Conservation (phyloP, 164 flowering plant genomes). For the Macadamia integrifolia region DNA sequence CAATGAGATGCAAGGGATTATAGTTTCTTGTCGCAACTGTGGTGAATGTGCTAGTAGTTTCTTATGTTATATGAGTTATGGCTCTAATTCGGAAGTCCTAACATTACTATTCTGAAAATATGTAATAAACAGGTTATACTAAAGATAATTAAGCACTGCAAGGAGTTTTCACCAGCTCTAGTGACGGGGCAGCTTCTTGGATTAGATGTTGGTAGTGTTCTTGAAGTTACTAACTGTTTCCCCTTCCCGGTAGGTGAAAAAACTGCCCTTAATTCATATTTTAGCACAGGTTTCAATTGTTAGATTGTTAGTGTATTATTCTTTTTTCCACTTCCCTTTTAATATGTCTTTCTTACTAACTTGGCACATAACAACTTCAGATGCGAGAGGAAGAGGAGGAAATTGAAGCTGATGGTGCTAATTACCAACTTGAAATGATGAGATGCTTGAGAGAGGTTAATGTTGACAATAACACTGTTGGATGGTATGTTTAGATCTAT, state of each 20-base stretch:
- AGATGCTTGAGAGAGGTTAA: constrained; percentile 97
- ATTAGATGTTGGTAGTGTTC: constrained; percentile 95
- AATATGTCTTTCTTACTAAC: neutral
- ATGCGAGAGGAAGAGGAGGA: constrained; percentile 91
- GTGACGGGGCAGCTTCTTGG: constrained; percentile 98
- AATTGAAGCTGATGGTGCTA: constrained; percentile 98
- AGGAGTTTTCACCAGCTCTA: constrained; percentile 79
- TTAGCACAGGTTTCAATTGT: neutral
- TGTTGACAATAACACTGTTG: constrained; percentile 97
- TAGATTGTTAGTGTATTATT: neutral
- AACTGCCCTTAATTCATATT: neutral
- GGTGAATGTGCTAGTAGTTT: neutral
- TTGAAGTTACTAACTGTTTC: constrained; percentile 95
- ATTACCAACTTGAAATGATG: constrained; percentile 99
- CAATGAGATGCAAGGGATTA: neutral
- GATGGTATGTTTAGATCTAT: constrained; percentile 20
- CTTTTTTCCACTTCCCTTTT: neutral
- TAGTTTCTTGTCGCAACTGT: neutral
- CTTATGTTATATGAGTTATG: neutral
- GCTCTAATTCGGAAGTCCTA: neutral
- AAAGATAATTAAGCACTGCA: constrained; percentile 95
- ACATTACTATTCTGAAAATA: neutral
- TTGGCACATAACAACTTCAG: constrained; percentile 24
- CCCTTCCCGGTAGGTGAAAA: constrained; percentile 76
- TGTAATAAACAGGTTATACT: constrained; percentile 49